phyloP scores from a whole-genome alignment of 495 filamentous ascomycete genomes.

The Hyaloscypha variabilis region DNA sequence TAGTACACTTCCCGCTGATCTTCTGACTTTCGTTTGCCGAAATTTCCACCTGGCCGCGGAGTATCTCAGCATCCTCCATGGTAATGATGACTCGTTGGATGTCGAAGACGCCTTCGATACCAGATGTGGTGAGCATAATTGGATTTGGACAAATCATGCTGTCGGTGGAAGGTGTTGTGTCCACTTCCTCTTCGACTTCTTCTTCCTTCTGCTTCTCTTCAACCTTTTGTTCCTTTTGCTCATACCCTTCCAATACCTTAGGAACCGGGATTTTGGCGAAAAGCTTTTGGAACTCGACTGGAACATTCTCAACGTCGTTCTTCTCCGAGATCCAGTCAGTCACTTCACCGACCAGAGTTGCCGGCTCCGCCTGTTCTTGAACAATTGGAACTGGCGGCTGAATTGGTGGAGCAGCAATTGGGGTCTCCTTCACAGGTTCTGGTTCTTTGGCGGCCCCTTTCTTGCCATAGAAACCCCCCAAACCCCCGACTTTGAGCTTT shows the following conservation, averaged over 20 bases:
- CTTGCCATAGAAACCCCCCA: constrained; percentile 12
- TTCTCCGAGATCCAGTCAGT: constrained; percentile 9
- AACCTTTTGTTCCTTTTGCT: no score
- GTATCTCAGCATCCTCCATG: constrained; percentile 35
- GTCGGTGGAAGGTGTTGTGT: constrained; percentile 9
- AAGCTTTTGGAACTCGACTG: constrained; percentile 14
- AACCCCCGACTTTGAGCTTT: constrained; percentile 19
- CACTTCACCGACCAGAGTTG: constrained; percentile 14
- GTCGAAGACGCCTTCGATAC: constrained; percentile 44
- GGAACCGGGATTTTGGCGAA: no score
- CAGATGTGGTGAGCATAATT: constrained; percentile 42
- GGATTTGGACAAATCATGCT: constrained; percentile 43
- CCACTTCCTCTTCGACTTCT: constrained; percentile 14
- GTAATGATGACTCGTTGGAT: constrained; percentile 45
- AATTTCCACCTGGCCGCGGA: constrained; percentile 35
- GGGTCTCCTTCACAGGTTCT: constrained; percentile 12
- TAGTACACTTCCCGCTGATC: constrained; percentile 40
- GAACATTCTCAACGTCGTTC: constrained; percentile 7
- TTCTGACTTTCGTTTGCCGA: constrained; percentile 34
- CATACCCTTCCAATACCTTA: no score
- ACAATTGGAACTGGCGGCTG: constrained; percentile 7
- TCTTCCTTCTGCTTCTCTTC: no score
- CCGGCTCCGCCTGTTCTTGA: neutral
- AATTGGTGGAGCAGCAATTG: constrained; percentile 4
- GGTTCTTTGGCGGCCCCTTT: constrained; percentile 15